Percentiles rank a stretch among this genome's conserved stretches.
Evolutionary conservation across 2,329 filamentous ascomycete genomes (phyloP).

Genomic region (Xylaria sp.): DNA sequence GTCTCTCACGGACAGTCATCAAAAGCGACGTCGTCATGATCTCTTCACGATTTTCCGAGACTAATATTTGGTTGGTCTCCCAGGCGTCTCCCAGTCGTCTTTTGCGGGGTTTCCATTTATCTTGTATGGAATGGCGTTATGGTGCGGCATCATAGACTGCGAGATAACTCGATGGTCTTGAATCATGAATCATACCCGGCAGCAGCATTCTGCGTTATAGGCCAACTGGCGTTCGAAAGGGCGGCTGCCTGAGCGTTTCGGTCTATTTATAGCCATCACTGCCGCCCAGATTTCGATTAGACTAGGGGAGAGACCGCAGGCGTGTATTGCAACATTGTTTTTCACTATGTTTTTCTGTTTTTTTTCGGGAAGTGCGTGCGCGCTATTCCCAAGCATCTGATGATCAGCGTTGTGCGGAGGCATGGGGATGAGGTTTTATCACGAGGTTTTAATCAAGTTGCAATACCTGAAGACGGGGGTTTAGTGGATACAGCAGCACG

Average conservation of each 20-base stretch:
- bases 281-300: constrained; percentile 5
- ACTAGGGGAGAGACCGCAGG: background rate
- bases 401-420: constrained; percentile 1
- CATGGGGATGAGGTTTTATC: background rate
- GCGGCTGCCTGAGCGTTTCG: constrained; percentile 16
- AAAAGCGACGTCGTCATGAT: constrained; percentile 22
- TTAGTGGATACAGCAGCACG: no score
- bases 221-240: constrained; percentile 28
- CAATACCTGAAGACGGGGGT: background rate
- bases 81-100: background rate
- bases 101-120: constrained; percentile 18
- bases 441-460: background rate
- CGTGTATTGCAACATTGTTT: constrained; percentile 10
- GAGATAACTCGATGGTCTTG: constrained; percentile 23
- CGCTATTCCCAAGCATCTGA: constrained; percentile 1
- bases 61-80: constrained; percentile 2
- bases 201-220: constrained; percentile 32
- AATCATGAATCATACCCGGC: constrained; percentile 32
- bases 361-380: background rate
- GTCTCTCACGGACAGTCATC: constrained; percentile 27
- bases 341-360: constrained; percentile 12
- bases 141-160: constrained; percentile 29
- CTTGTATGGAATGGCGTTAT: constrained; percentile 32
- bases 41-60: constrained; percentile 12
- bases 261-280: constrained; percentile 12